These are phyloP conservation scores for Yamadazyma sp. DNA, from an alignment of 1,139 yeast species.

Conservation along the genomic window DNA sequence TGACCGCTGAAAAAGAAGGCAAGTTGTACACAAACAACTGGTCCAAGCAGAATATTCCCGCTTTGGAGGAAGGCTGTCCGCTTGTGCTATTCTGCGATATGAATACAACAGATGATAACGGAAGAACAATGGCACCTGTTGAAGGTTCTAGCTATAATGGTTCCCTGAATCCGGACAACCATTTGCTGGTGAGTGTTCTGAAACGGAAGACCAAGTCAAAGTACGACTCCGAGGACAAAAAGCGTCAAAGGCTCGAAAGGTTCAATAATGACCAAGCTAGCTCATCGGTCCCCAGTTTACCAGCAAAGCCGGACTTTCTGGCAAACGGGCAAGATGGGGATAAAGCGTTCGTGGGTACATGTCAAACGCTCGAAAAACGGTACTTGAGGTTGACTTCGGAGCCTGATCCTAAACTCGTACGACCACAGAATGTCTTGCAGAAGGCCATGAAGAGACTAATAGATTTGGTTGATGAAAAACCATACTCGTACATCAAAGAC, in stretches of 20 bases:
- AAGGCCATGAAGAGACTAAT: constrained; percentile 58
- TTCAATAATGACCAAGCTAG: constrained; percentile 28
- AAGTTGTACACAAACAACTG: constrained; percentile 60
- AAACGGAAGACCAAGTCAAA: constrained; percentile 1
- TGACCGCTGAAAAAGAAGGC: constrained; percentile 45
- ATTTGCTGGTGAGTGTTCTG: too few relatives aligned
- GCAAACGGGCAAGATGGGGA: constrained; percentile 3
- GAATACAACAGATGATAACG: not conserved
- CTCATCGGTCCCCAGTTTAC: constrained; percentile 7
- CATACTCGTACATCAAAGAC: constrained; percentile 78
- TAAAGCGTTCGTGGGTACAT: constrained; percentile 58
- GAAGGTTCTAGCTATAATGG: not conserved
- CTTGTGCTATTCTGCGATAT: constrained; percentile 6
- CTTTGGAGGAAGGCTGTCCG: constrained; percentile 30
- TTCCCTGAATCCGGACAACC: too few relatives aligned
- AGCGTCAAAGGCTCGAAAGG: constrained; percentile 50
- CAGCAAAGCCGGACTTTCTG: constrained; percentile 7
- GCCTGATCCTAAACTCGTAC: constrained; percentile 80
- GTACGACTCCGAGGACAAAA: constrained; percentile 38
- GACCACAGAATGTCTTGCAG: constrained; percentile 67
- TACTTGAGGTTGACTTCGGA: constrained; percentile 87
- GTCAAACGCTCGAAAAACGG: constrained; percentile 66
- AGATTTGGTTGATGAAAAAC: constrained; percentile 44
- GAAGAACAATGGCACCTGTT: not conserved
- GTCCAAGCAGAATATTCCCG: constrained; percentile 56